phyloP scores from a whole-genome alignment of 2,329 filamentous ascomycete species.

The Lecanicillium sp. region DNA sequence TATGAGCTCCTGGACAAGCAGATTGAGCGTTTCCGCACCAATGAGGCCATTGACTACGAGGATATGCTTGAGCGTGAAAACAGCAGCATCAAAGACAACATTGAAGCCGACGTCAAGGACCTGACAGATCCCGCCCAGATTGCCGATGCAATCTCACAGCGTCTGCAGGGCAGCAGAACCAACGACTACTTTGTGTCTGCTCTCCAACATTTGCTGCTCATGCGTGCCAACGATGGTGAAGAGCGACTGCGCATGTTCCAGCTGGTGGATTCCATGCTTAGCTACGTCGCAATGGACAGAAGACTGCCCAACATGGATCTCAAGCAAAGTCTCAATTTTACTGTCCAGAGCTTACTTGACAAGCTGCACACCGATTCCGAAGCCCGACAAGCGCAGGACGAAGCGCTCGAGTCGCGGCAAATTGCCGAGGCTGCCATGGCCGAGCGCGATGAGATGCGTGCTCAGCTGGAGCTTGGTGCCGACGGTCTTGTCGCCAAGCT shows the following conservation, averaged over 20 bases:
- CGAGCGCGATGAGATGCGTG: constrained; percentile 90
- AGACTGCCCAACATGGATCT: constrained; percentile 93
- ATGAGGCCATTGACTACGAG: constrained; percentile 97
- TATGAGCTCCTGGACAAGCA: constrained; percentile 99
- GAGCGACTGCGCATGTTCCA: constrained; percentile 94
- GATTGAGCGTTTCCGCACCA: constrained; percentile 84
- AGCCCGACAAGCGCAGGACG: constrained; percentile 84
- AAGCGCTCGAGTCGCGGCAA: constrained; percentile 82
- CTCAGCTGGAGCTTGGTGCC: constrained; percentile 82
- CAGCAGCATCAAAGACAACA: constrained; percentile 80
- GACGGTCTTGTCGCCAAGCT: constrained; percentile 90
- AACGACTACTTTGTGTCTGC: constrained; percentile 96
- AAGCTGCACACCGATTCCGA: constrained; percentile 96
- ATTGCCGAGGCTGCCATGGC: constrained; percentile 94
- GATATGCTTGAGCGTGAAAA: constrained; percentile 90
- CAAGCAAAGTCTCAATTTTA: constrained; percentile 96
- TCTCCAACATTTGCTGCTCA: constrained; percentile 89
- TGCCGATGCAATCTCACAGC: constrained; percentile 84
- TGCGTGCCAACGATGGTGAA: constrained; percentile 85
- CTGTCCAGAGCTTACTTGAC: constrained; percentile 89
- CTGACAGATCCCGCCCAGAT: constrained; percentile 91
- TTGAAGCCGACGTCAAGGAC: constrained; percentile 83
- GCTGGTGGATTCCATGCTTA: constrained; percentile 96
- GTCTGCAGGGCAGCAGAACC: constrained; percentile 74
- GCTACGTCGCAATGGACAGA: constrained; percentile 97